Evolutionary conservation across 225 moss, liverwort and hornwort species (phyloP).

Genomic region (Pseudoscleropodium purum): DNA sequence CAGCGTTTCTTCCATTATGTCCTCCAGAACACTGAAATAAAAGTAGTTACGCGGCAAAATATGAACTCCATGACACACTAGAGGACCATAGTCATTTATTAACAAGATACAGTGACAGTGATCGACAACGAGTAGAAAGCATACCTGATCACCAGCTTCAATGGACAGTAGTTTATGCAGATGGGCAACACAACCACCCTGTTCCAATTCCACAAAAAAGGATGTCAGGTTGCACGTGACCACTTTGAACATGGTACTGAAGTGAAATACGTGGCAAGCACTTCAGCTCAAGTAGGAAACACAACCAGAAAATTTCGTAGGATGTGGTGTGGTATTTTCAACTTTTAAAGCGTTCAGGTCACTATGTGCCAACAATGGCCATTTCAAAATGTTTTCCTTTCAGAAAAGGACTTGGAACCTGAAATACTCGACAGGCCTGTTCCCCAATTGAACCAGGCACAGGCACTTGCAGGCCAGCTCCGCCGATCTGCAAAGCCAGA

Average conservation of each 20-base stretch:
- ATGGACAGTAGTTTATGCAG: slow-evolving; percentile 71
- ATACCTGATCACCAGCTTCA: slow-evolving; percentile 88
- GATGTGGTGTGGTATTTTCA: neutral
- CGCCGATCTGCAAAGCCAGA: slow-evolving; percentile 49
- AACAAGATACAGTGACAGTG: neutral
- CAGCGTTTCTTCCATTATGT: neutral
- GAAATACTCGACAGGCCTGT: slow-evolving; percentile 77
- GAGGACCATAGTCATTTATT: neutral
- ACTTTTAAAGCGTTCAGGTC: neutral
- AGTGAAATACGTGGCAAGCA: neutral
- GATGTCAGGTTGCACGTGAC: neutral
- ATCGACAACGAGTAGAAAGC: neutral
- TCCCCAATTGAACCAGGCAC: slow-evolving; percentile 12
- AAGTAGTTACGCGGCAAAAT: neutral
- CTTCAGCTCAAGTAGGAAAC: neutral
- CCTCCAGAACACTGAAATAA: neutral
- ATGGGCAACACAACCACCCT: slow-evolving; percentile 89
- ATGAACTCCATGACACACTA: neutral
- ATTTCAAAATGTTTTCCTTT: neutral
- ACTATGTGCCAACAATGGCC: neutral
- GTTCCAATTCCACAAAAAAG: slow-evolving; percentile 1
- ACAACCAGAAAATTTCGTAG: neutral
- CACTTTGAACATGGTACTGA: neutral
- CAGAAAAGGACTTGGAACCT: slow-evolving; percentile 21
- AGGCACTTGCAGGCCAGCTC: slow-evolving; percentile 15